Base-by-base conservation (phyloP, 108 stramenopile genomes). In the Pseudonitzschia pungens region DNA sequence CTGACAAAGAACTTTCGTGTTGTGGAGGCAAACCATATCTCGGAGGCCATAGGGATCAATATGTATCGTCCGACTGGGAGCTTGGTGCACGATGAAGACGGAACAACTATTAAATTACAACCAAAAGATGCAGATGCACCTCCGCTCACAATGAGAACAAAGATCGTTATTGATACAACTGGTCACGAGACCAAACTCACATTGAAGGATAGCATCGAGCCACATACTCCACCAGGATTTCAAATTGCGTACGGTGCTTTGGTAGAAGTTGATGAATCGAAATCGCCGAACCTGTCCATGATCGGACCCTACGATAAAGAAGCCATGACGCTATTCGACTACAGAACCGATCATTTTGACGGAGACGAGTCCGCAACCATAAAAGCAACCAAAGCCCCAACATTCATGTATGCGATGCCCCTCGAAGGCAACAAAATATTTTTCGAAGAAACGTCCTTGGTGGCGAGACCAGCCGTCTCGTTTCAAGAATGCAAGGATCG, bases 361-460 rank as follows among this genome's bases (percentile, higher is more conserved):
- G 70, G 57, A 7, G 79, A 78, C 21, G 84, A 80, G 31, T 40
- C 69, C 43, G 83, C 73, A 54, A 42, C 71, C 5, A 68, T 53
- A 22, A 69, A 66, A 27, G 89, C 89, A 24, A 83, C 66, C 56
- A 77, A 75, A 10, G 88, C 78, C n/a, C 96, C 96, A 1, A 96
- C 96, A 16, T 98, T 98, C 78, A 94, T 97, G 92, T 98, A 98
- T 72, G 97, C 85, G 57, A 98, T 98, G 97, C 97, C 97, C 40
- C 73, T 98, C 28, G 81, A 84, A 26, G 86, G 55, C n/a, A 88
- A 91, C 60, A 73, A 79, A 15, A 66, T 97, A 29, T 97, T 97
- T 72, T 96, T 91, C 63, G 96, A 97, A 78, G 94, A 98, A 75
- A 96, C 97, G 26, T 92, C 91, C 10, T 81, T 98, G 29, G 98